Evolutionary conservation across 148 eudicot genomes (phyloP).

Genomic region (Persicaria maculosa): DNA sequence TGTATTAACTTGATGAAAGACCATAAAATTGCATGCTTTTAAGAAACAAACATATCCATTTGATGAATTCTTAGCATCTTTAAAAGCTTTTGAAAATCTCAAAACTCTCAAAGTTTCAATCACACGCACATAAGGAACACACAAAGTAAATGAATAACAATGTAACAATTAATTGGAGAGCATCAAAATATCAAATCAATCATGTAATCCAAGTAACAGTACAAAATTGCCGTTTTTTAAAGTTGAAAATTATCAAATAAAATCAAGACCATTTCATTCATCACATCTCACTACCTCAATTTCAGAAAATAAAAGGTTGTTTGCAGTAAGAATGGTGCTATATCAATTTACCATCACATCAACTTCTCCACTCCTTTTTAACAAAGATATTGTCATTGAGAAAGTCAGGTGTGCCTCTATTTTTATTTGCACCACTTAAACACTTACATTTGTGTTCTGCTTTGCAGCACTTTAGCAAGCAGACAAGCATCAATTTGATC

Average conservation of each 20-base stretch:
- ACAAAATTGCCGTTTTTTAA: not conserved
- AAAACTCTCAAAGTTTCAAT: not conserved
- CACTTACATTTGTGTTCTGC: not conserved
- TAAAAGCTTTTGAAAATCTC: not conserved
- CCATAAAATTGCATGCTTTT: slow-evolving; percentile 1
- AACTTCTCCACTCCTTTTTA: not conserved
- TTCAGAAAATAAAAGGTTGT: too few relatives aligned
- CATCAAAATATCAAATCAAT: not conserved
- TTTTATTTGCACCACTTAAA: not conserved
- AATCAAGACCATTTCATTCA: not conserved
- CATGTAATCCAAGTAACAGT: not conserved
- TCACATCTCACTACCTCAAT: not conserved
- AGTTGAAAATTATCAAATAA: not conserved
- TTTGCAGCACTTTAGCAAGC: not conserved
- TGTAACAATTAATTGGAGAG: not conserved
- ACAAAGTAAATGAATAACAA: not conserved
- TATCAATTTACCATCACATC: not conserved
- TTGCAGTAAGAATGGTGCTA: not conserved
- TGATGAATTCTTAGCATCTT: not conserved
- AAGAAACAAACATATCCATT: not conserved
- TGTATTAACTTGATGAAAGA: not conserved
- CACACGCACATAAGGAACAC: not conserved
- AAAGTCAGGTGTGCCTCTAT: not conserved
- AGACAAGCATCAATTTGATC: not conserved
- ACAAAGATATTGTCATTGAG: not conserved